A percentile compares a stretch with the other conserved stretches of the same genome.
phyloP scores from a whole-genome alignment of 2,329 filamentous ascomycete species.

The Colletotrichum tamarilloi region DNA sequence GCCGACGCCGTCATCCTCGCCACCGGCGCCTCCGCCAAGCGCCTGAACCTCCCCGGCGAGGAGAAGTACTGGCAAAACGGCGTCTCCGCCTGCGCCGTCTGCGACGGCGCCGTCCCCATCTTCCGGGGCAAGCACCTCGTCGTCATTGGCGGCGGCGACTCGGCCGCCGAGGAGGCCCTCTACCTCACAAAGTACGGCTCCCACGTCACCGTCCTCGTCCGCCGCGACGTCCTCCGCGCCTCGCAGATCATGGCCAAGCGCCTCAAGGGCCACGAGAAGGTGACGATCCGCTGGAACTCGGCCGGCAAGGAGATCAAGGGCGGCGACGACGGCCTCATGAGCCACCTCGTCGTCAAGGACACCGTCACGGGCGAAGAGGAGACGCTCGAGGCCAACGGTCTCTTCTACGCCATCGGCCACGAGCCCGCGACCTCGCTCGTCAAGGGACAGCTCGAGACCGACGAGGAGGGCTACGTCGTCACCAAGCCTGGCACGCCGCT shows the following conservation, averaged over 20 bases:
- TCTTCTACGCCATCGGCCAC: constrained; percentile 98
- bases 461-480: constrained; percentile 90
- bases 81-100: constrained; percentile 95
- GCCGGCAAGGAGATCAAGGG: constrained; percentile 86
- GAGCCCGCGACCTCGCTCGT: constrained; percentile 92
- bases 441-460: constrained; percentile 89
- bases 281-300: constrained; percentile 88
- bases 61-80: constrained; percentile 98
- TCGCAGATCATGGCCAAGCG: constrained; percentile 93
- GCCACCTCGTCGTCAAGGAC: constrained; percentile 85
- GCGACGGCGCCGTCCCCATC: constrained; percentile 96
- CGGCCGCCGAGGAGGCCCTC: constrained; percentile 95
- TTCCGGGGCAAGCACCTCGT: constrained; percentile 96
- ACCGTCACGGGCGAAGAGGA: constrained; percentile 79
- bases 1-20: constrained; percentile 94
- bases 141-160: constrained; percentile 97
- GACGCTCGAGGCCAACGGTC: constrained; percentile 87
- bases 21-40: constrained; percentile 90
- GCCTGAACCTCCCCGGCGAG: constrained; percentile 86
- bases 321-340: constrained; percentile 88
- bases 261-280: constrained; percentile 85
- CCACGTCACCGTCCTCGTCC: constrained; percentile 93
- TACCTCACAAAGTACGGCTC: constrained; percentile 98
- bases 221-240: constrained; percentile 86
- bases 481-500: constrained; percentile 89